A percentile compares a stretch with the other conserved stretches of the same genome.
phyloP scores from a whole-genome alignment of 768 basidiomycete genomes.

The Boletellus ananas region DNA sequence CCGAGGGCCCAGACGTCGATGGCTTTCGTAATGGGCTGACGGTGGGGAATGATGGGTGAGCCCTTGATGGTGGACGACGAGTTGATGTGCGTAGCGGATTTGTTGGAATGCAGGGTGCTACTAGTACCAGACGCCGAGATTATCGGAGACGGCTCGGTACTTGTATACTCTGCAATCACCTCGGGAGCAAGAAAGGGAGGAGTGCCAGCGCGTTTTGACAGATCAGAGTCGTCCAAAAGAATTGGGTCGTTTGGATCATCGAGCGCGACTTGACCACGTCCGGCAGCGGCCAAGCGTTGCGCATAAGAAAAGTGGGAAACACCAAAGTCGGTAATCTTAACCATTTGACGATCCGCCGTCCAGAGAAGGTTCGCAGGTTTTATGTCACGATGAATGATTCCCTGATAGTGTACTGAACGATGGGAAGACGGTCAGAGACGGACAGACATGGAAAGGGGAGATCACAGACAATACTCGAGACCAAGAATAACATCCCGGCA shows the following conservation, averaged over 20 bases:
- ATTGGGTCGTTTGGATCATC: conserved; percentile 56
- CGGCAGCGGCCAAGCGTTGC: conserved; percentile 68
- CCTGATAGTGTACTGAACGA: conserved; percentile 84
- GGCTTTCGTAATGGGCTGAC: conserved; percentile 75
- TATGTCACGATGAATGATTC: conserved; percentile 99
- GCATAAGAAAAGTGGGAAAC: conserved; percentile 95
- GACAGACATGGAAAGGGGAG: conserved; percentile 5
- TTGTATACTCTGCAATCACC: conserved; percentile 67
- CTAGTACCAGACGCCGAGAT: conserved; percentile 29
- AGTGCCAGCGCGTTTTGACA: conserved; percentile 89
- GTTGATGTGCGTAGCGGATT: conserved; percentile 28
- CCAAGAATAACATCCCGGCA: conserved; percentile 93
- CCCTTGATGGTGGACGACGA: conserved; percentile 29
- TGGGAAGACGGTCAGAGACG: conserved; percentile 4
- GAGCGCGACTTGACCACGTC: conserved; percentile 32
- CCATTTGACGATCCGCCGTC: conserved; percentile 77
- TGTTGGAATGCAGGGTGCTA: conserved; percentile 31
- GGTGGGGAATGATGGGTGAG: conserved; percentile 21
- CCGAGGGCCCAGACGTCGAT: conserved; percentile 99
- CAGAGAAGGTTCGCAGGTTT: conserved; percentile 97
- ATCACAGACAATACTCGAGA: conserved; percentile 84
- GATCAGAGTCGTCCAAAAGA: conserved; percentile 78
- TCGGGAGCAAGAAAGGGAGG: conserved; percentile 97
- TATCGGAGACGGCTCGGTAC: conserved; percentile 34
- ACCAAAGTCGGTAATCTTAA: conserved; percentile 98